Percentiles rank a stretch among this genome's conserved stretches.
phyloP scores from a whole-genome alignment of 1,139 yeast species.

The Candida sanyaensis region DNA sequence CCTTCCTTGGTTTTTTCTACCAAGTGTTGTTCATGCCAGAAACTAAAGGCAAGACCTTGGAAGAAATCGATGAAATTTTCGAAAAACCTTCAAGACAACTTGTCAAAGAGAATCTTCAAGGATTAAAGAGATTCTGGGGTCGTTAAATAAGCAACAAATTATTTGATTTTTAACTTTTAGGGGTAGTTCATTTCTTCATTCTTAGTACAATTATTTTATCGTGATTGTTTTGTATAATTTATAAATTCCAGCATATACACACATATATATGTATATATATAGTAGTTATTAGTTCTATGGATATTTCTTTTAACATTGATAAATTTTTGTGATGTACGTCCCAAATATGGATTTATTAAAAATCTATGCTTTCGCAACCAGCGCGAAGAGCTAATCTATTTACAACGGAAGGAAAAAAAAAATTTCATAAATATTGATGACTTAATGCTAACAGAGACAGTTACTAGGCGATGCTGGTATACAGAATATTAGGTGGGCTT shows the following conservation, averaged over 20 bases:
- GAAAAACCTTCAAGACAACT: constrained; percentile 20
- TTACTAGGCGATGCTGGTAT: constrained; percentile 17
- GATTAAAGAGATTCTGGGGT: constrained; percentile 21
- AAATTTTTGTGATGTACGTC: no score
- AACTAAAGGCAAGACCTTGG: constrained; percentile 58
- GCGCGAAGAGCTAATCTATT: neutral
- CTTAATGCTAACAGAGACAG: neutral
- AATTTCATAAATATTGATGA: neutral
- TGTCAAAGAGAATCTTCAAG: constrained; percentile 20
- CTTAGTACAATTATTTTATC: no score
- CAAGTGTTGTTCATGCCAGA: constrained; percentile 59
- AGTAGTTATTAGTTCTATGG: no score
- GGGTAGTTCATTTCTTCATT: no score
- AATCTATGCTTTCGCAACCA: no score
- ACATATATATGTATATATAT: no score
- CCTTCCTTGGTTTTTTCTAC: constrained; percentile 56
- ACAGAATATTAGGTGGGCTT: constrained; percentile 65
- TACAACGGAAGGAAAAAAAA: neutral
- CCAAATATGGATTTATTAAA: no score
- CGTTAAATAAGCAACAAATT: neutral
- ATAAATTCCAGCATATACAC: no score
- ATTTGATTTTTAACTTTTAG: no score
- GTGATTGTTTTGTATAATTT: no score
- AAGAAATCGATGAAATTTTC: constrained; percentile 59
- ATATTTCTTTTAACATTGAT: no score